Evolutionary conservation across 371 early-diverging fungal genomes (phyloP), one percentile per base, ranked within the genome.

Genomic region (Lichtheimia ramosa): DNA sequence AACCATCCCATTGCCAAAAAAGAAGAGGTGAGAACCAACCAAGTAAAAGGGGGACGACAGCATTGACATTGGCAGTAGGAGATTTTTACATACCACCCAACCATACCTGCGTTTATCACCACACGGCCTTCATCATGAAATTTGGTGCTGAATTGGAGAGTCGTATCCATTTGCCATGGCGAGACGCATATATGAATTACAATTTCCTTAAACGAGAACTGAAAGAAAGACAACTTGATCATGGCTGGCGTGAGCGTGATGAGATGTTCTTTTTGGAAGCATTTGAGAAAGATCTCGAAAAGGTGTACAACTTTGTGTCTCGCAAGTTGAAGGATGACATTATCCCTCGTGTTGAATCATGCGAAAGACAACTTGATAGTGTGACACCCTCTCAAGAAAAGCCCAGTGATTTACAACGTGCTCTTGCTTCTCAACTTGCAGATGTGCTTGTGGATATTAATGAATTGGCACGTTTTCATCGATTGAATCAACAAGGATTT

Each of bases 401-500:
- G 40, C 5, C 34, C 56, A 10, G 39, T n/a, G 16, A 53, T 71
- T 27, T 81, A 14, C 85, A 81, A 59, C 71, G 76, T 0, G 59
- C 65, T 3, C 70, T 92, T 18, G 90, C 91, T 48, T 85, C 88
- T 15, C 84, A 85, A 49, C 85, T 94, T 57, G 82, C 89, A 58
- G 80, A 83, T 27, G 86, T 93, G 54, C 83, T 92, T 12, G 77
- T 81, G 58, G 95, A 96, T 63, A 83, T 93, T 43, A 92, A 90
- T 62, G 93, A 95, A 63, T 83, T 97, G 23, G 88, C 95, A 49
- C 92, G 92, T 70, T 99, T 92, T 74, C 88, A 92, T 13, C 90
- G 96, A 10, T 73, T 98, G 54, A 99, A 99, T 83, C 90, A 90
- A 59, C 87, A 95, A 16, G 99, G 93, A 13, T 96, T 98, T 69